Evolutionary conservation across 768 basidiomycete species (phyloP).

Genomic region (Calocybe indica): DNA sequence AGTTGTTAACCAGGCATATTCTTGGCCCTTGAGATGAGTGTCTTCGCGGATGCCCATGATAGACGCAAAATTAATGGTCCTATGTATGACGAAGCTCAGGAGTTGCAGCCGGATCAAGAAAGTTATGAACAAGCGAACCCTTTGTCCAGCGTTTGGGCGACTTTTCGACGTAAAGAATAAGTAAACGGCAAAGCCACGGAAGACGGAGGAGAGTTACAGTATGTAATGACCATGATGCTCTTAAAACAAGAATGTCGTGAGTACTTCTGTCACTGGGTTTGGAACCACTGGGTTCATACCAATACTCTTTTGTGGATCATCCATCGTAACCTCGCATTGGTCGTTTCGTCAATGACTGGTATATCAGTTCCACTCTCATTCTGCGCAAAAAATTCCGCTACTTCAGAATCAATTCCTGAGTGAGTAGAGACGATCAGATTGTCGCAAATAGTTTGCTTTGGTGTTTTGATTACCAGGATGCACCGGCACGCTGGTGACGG

Average conservation of each 20-base stretch:
- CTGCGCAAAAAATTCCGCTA: constrained; percentile 37
- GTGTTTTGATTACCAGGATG: constrained; percentile 4
- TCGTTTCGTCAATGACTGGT: constrained; percentile 34
- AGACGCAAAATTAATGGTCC: constrained; percentile 39
- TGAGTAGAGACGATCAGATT: constrained; percentile 9
- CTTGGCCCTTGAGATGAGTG: constrained; percentile 39
- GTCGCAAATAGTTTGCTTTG: background rate
- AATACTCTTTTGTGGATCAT: constrained; percentile 42
- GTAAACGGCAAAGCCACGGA: background rate
- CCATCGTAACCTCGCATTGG: constrained; percentile 36
- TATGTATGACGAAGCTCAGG: constrained; percentile 5
- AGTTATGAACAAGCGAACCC: constrained; percentile 19
- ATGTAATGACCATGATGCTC: constrained; percentile 40
- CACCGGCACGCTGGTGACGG: constrained; percentile 24
- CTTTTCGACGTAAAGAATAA: constrained; percentile 11
- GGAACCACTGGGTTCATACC: constrained; percentile 13
- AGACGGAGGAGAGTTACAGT: constrained; percentile 22
- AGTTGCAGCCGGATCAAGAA: background rate
- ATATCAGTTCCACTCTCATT: constrained; percentile 13
- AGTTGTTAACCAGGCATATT: constrained; percentile 44
- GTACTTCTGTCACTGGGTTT: background rate
- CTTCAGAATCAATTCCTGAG: constrained; percentile 37
- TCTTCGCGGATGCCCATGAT: constrained; percentile 42
- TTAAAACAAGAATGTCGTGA: constrained; percentile 3
- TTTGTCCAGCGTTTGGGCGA: constrained; percentile 42